phyloP scores from a whole-genome alignment of 768 basidiomycete genomes.

The Mycena chlorophos region DNA sequence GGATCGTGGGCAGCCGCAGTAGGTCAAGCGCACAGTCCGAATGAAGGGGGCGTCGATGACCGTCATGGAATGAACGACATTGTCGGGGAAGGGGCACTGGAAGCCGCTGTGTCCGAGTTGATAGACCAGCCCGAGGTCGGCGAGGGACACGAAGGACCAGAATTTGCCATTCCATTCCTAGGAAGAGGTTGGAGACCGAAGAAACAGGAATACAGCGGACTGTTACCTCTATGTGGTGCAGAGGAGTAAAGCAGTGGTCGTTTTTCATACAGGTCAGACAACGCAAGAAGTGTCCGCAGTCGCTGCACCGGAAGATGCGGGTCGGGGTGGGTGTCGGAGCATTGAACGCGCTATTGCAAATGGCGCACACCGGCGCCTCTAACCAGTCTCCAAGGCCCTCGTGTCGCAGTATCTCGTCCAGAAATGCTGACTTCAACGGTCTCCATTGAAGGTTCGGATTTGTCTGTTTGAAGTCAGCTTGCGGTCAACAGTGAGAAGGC shows the following conservation, averaged over 20 bases:
- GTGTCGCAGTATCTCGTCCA: not conserved
- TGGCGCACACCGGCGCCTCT: not conserved
- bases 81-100: conserved; percentile 1
- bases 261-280: not conserved
- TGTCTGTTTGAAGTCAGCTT: too few species aligned
- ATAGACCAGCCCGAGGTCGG: not conserved
- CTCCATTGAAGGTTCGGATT: conserved; percentile 3
- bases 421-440: not conserved
- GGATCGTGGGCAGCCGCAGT: conserved; percentile 1
- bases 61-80: not conserved
- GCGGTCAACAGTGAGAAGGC: too few species aligned
- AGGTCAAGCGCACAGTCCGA: not conserved
- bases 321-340: not conserved
- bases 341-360: not conserved
- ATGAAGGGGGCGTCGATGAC: not conserved
- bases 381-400: conserved; percentile 1
- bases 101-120: conserved; percentile 8
- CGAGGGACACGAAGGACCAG: not conserved
- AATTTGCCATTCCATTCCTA: conserved; percentile 7
- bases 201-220: not conserved
- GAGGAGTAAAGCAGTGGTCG: not conserved
- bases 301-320: conserved; percentile 2
- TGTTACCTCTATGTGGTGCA: not conserved
- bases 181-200: not conserved
- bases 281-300: conserved; percentile 7